Conservation (phyloP, 352 stramenopile species). For the Sclerospora graminicola region DNA sequence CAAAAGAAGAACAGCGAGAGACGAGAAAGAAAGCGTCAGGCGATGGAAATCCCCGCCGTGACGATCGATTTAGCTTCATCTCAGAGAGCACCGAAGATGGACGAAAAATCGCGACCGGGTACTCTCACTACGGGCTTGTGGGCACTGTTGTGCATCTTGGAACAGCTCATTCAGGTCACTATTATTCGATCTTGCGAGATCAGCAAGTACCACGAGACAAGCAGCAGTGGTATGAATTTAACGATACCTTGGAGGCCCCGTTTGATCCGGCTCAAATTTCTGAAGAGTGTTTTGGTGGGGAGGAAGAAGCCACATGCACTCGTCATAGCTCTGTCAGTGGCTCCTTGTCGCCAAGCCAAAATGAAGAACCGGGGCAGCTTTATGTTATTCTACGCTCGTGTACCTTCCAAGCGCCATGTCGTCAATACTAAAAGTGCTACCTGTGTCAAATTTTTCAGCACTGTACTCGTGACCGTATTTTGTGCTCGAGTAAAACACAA, state of each 20-base stretch:
- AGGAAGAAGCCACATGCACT: conserved; percentile 27
- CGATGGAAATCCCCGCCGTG: too few relatives aligned
- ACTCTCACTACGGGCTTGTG: too few relatives aligned
- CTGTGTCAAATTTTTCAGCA: conserved; percentile 13
- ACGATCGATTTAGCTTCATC: too few relatives aligned
- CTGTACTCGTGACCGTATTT: conserved; percentile 30
- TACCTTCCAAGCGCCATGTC: conserved; percentile 27
- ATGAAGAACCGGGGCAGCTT: conserved; percentile 85
- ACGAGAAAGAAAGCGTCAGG: too few relatives aligned
- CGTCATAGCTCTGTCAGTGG: conserved; percentile 14
- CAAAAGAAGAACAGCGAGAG: too few relatives aligned
- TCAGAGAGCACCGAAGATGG: too few relatives aligned
- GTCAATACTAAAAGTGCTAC: conserved; percentile 12
- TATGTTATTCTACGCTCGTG: conserved; percentile 78
- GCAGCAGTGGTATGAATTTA: conserved; percentile 79
- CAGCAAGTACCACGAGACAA: conserved; percentile 25
- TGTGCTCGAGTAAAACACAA: conserved; percentile 26
- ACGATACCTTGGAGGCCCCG: conserved; percentile 72
- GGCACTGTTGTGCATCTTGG: too few relatives aligned
- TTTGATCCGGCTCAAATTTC: conserved; percentile 65
- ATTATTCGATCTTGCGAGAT: conserved; percentile 84
- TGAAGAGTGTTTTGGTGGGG: conserved; percentile 60
- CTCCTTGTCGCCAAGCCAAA: conserved; percentile 11
- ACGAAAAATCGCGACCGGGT: too few relatives aligned
- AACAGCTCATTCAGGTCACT: conserved; percentile 87